phyloP scores from a whole-genome alignment of 1,284 basidiomycete genomes.

The Amylostereum chailletii region DNA sequence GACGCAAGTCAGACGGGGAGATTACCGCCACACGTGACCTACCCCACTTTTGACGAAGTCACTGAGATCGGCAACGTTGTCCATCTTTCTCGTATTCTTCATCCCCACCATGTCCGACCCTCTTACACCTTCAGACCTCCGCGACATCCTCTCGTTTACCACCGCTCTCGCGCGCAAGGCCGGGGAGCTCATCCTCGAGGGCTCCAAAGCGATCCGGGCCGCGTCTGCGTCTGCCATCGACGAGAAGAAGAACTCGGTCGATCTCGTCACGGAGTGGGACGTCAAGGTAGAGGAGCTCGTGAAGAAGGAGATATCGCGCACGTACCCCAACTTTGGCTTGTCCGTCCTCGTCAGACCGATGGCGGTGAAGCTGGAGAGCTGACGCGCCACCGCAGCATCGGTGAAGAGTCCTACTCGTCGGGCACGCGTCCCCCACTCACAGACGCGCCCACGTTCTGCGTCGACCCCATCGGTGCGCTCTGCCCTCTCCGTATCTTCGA shows the following conservation, averaged over 20 bases:
- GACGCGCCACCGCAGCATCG: conserved; percentile 52
- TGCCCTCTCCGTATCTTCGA: not conserved
- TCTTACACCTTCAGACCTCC: conserved; percentile 41
- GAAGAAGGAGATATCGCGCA: conserved; percentile 53
- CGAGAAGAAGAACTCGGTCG: conserved; percentile 88
- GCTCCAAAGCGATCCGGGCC: conserved; percentile 61
- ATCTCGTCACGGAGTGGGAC: conserved; percentile 96
- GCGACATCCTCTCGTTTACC: conserved; percentile 66
- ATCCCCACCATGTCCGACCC: conserved; percentile 14
- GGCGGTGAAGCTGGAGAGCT: not conserved
- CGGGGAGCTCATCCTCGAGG: conserved; percentile 65
- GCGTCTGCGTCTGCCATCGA: conserved; percentile 47
- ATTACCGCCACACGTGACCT: too few species aligned
- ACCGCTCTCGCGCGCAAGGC: conserved; percentile 63
- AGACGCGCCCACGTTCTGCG: conserved; percentile 87
- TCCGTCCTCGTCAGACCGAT: conserved; percentile 30
- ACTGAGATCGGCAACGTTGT: not conserved
- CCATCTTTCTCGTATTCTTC: not conserved
- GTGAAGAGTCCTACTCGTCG: conserved; percentile 81
- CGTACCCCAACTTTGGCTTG: conserved; percentile 81
- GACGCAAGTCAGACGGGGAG: too few species aligned
- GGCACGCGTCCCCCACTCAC: conserved; percentile 67
- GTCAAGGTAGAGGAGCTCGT: conserved; percentile 88
- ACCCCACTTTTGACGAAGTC: too few species aligned
- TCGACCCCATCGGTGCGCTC: conserved; percentile 70